phyloP scores from a whole-genome alignment of 805 yeast species.

The Candida tammaniensis region DNA sequence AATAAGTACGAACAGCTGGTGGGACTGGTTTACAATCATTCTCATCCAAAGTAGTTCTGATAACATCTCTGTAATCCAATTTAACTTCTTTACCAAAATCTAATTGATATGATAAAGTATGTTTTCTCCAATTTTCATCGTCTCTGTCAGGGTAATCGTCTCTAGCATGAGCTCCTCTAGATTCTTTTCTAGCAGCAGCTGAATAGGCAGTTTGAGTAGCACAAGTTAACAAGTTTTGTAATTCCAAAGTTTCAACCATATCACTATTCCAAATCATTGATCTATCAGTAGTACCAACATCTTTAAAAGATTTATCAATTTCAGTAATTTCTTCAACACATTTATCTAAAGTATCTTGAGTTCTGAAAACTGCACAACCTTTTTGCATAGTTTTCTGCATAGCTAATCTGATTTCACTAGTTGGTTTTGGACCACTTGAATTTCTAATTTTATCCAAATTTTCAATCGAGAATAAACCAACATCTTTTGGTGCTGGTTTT shows the following conservation, averaged over 20 bases:
- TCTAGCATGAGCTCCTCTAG: constrained; percentile 99
- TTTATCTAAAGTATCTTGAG: constrained; percentile 83
- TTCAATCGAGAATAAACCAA: constrained; percentile 87
- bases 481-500: constrained; percentile 75
- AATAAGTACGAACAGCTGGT: constrained; percentile 94
- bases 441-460: constrained; percentile 86
- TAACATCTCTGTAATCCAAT: constrained; percentile 84
- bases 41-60: constrained; percentile 81
- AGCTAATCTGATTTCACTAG: constrained; percentile 83
- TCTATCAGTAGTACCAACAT: constrained; percentile 88
- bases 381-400: constrained; percentile 97
- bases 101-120: constrained; percentile 88
- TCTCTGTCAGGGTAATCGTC: constrained; percentile 97
- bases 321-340: constrained; percentile 79
- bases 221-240: constrained; percentile 94
- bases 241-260: constrained; percentile 90
- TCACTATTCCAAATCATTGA: constrained; percentile 99
- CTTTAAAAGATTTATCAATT: constrained; percentile 70
- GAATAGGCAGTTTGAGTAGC: constrained; percentile 93
- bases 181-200: constrained; percentile 94
- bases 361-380: constrained; percentile 96
- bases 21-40: constrained; percentile 93
- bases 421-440: constrained; percentile 76
- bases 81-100: constrained; percentile 65
- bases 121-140: constrained; percentile 97